These are phyloP conservation scores for Colletotrichum tropicicola DNA, from an alignment of 2,329 filamentous ascomycete species.

Conservation along the genomic window DNA sequence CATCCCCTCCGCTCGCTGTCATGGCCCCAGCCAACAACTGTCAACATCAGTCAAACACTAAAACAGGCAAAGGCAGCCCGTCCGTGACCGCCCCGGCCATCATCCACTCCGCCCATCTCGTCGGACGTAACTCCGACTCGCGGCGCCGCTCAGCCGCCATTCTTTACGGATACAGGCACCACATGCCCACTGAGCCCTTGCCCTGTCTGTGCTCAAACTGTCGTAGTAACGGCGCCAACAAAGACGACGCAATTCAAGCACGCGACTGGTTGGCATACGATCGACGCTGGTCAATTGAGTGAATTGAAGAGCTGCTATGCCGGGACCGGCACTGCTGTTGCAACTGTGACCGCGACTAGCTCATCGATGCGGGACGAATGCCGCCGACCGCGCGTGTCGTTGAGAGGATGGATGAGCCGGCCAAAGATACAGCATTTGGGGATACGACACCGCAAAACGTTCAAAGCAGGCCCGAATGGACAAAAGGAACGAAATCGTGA, in stretches of 20 bases:
- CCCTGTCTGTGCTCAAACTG: constrained; percentile 11
- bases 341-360: neutral
- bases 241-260: neutral
- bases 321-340: neutral
- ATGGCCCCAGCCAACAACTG: neutral
- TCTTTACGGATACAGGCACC: neutral
- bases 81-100: neutral
- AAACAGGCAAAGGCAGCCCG: neutral
- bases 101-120: neutral
- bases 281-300: neutral
- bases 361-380: neutral
- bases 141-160: constrained; percentile 10
- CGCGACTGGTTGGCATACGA: constrained; percentile 21
- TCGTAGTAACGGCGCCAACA: constrained; percentile 6
- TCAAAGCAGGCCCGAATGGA: neutral
- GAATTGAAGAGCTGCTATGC: neutral
- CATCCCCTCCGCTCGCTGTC: too few relatives aligned
- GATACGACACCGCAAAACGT: neutral
- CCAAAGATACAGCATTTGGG: neutral
- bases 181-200: constrained; percentile 1
- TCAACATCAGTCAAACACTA: neutral
- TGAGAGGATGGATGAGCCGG: neutral
- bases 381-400: neutral
- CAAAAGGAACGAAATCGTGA: neutral
- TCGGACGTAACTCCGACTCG: constrained; percentile 17